Conservation (phyloP, 371 early-diverging fungal genomes). For the Rhizomucor miehei region DNA sequence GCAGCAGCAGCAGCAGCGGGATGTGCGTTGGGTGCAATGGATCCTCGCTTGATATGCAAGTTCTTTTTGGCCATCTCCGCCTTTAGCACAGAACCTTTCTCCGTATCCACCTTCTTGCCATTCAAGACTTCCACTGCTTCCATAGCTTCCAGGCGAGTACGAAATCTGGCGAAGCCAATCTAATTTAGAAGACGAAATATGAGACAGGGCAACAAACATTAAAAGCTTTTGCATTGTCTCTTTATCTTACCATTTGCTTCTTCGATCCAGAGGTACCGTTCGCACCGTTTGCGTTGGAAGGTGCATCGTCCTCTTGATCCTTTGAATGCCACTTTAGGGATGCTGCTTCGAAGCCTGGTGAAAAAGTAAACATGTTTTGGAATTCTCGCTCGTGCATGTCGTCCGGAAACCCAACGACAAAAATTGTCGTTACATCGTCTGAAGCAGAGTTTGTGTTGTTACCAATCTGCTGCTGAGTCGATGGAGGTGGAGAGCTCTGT, state of each 20-base stretch:
- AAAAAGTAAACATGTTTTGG: conserved; percentile 96
- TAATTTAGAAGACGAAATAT: conserved; percentile 4
- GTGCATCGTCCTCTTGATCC: conserved; percentile 45
- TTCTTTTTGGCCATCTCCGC: conserved; percentile 53
- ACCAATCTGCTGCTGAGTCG: background rate
- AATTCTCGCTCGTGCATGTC: conserved; percentile 97
- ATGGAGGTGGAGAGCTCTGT: conserved; percentile 11
- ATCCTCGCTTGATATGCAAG: conserved; percentile 39
- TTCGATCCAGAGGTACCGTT: conserved; percentile 30
- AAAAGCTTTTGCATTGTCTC: background rate
- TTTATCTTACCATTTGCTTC: conserved; percentile 84
- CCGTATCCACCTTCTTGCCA: conserved; percentile 35
- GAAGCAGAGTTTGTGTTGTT: conserved; percentile 4
- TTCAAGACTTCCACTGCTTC: conserved; percentile 35
- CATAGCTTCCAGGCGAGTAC: conserved; percentile 35
- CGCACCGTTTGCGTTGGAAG: conserved; percentile 7
- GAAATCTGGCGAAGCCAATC: conserved; percentile 48
- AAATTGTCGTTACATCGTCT: conserved; percentile 88
- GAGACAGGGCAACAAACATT: too few relatives aligned
- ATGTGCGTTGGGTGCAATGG: conserved; percentile 13
- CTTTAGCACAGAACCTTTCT: conserved; percentile 36
- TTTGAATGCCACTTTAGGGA: conserved; percentile 81
- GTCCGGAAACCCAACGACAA: conserved; percentile 97
- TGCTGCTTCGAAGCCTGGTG: conserved; percentile 93
- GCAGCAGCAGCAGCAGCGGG: conserved; percentile 7